Conservation (phyloP, 805 yeast genomes). For the Saccharomycopsis sp. region DNA sequence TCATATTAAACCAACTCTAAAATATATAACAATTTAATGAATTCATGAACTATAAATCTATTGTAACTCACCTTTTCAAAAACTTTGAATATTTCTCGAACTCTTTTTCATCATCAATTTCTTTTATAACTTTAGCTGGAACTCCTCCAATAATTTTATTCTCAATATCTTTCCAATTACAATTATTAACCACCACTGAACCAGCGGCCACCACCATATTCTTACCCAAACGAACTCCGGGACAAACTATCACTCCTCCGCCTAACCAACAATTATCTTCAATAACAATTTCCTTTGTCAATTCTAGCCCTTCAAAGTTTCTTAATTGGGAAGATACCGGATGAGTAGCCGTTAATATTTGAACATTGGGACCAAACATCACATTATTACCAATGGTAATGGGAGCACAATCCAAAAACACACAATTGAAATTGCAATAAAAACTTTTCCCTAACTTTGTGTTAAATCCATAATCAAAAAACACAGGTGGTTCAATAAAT, state of each 20-base stretch:
- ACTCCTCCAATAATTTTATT: slow-evolving; percentile 47
- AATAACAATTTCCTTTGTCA: slow-evolving; percentile 44
- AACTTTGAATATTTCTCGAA: too few relatives aligned
- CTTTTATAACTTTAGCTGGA: slow-evolving; percentile 42
- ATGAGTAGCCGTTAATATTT: slow-evolving; percentile 54
- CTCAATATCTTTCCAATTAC: too few relatives aligned
- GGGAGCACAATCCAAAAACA: slow-evolving; percentile 47
- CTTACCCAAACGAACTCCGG: slow-evolving; percentile 60
- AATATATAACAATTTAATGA: too few relatives aligned
- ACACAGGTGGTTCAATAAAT: slow-evolving; percentile 48
- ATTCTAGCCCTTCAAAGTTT: slow-evolving; percentile 31
- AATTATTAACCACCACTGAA: slow-evolving; percentile 46
- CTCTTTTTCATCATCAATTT: too few relatives aligned
- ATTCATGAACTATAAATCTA: too few relatives aligned
- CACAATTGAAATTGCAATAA: slow-evolving; percentile 47
- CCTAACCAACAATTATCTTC: slow-evolving; percentile 68
- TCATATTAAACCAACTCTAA: too few relatives aligned
- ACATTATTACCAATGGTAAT: slow-evolving; percentile 53
- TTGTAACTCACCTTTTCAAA: too few relatives aligned
- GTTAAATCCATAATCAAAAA: slow-evolving; percentile 60
- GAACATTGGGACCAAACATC: slow-evolving; percentile 52
- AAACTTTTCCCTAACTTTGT: slow-evolving; percentile 44
- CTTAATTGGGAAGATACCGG: slow-evolving; percentile 42
- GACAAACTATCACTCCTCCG: slow-evolving; percentile 40
- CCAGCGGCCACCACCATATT: slow-evolving; percentile 60